phyloP scores from a whole-genome alignment of 1,139 yeast species.

The Yamadazyma trypodendri region DNA sequence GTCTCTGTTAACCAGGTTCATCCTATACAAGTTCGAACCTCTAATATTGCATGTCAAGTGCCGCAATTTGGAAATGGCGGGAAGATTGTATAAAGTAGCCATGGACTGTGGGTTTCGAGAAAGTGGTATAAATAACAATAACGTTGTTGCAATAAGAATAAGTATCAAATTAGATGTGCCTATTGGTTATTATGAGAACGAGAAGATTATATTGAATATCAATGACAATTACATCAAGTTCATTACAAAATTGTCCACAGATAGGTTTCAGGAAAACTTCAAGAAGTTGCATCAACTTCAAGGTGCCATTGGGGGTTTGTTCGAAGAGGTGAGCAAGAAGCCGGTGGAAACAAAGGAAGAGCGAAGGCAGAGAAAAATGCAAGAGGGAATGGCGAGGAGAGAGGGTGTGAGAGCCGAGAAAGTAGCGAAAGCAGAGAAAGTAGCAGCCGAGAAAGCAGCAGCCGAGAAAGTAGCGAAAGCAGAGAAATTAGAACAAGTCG shows the following conservation, averaged over 20 bases:
- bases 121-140: slow-evolving; percentile 78
- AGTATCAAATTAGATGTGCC: slow-evolving; percentile 74
- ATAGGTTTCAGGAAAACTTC: slow-evolving; percentile 63
- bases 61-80: slow-evolving; percentile 57
- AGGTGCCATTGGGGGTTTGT: slow-evolving; percentile 36
- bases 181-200: slow-evolving; percentile 51
- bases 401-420: slow-evolving; percentile 28
- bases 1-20: slow-evolving; percentile 41
- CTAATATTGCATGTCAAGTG: slow-evolving; percentile 82
- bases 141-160: slow-evolving; percentile 74
- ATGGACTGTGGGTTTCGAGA: slow-evolving; percentile 87
- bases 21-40: slow-evolving; percentile 80
- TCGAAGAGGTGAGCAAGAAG: neutral
- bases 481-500: too few relatives aligned
- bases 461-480: neutral
- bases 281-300: slow-evolving; percentile 52
- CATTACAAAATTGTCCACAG: slow-evolving; percentile 50
- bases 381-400: slow-evolving; percentile 59
- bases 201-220: slow-evolving; percentile 42
- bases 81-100: slow-evolving; percentile 62
- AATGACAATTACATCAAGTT: slow-evolving; percentile 46
- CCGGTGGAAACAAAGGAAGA: slow-evolving; percentile 47
- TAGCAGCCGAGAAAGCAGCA: neutral
- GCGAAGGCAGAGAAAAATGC: slow-evolving; percentile 55
- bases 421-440: slow-evolving; percentile 16